Percentiles rank a stretch among this genome's conserved stretches.
phyloP scores from a whole-genome alignment of 2,329 filamentous ascomycete species.

The Diaporthe nobilis region DNA sequence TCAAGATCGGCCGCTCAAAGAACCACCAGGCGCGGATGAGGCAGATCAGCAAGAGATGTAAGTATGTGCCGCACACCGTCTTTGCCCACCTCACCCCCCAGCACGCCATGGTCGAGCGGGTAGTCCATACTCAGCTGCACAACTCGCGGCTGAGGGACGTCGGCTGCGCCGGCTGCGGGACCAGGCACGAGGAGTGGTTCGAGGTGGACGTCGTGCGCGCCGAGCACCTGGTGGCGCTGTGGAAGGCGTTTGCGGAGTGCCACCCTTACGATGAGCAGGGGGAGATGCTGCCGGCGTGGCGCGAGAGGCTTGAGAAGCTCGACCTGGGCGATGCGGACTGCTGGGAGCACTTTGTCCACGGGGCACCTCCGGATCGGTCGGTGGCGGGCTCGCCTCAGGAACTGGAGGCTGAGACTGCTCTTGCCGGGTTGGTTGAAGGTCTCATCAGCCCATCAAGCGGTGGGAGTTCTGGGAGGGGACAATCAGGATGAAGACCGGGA shows the following conservation, averaged over 20 bases:
- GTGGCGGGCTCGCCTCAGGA: neutral
- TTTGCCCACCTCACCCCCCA: conserved; percentile 41
- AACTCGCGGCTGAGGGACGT: conserved; percentile 47
- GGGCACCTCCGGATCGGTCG: neutral
- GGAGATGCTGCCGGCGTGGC: conserved; percentile 46
- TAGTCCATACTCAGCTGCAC: conserved; percentile 49
- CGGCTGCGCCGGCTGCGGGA: conserved; percentile 46
- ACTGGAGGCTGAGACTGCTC: neutral
- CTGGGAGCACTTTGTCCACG: conserved; percentile 45
- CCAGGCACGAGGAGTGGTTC: conserved; percentile 50
- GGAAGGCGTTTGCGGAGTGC: conserved; percentile 48
- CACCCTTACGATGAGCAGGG: conserved; percentile 49
- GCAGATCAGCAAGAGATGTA: conserved; percentile 45
- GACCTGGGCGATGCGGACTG: conserved; percentile 47
- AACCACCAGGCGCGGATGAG: conserved; percentile 46
- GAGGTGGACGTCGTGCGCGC: conserved; percentile 43
- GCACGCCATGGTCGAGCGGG: conserved; percentile 48
- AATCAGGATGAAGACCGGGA: neutral
- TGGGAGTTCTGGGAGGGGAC: neutral
- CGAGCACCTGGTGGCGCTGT: conserved; percentile 44
- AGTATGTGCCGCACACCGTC: conserved; percentile 46
- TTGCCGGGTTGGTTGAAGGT: neutral
- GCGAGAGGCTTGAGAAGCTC: conserved; percentile 43
- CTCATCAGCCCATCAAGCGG: neutral
- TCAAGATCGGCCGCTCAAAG: conserved; percentile 51